Conservation (phyloP, 352 stramenopile species). For the Pythium guiyangense region DNA sequence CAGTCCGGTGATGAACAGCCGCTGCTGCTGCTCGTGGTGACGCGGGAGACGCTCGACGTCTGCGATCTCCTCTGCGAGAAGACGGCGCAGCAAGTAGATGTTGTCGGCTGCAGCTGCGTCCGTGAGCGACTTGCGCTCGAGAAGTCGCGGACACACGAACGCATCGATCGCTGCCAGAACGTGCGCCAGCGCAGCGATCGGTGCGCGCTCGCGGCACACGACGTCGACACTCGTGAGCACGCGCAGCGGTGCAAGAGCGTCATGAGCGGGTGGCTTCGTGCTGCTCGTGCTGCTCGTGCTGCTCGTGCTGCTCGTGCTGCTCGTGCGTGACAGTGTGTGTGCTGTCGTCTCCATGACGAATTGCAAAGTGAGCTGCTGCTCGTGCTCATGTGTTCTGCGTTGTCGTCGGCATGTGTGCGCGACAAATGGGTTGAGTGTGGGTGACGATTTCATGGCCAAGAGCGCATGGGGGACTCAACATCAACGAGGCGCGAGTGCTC, state of each 20-base stretch:
- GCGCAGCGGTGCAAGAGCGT: neutral
- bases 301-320: too few relatives aligned
- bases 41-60: too few relatives aligned
- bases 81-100: neutral
- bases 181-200: neutral
- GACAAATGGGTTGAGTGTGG: too few relatives aligned
- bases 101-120: neutral
- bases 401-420: too few relatives aligned
- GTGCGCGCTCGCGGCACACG: neutral
- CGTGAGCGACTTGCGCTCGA: neutral
- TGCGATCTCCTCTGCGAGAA: neutral
- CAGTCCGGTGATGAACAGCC: neutral
- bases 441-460: too few relatives aligned
- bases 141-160: neutral
- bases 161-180: neutral
- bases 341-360: too few relatives aligned
- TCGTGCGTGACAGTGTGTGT: too few relatives aligned
- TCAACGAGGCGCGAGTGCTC: too few relatives aligned
- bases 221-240: neutral
- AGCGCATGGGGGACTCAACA: too few relatives aligned
- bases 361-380: too few relatives aligned
- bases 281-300: too few relatives aligned
- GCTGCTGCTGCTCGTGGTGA: neutral
- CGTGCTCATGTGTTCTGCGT: too few relatives aligned
- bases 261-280: neutral